Conservation (phyloP, 2,329 filamentous ascomycete genomes). For the Dactylellina haptotyla region DNA sequence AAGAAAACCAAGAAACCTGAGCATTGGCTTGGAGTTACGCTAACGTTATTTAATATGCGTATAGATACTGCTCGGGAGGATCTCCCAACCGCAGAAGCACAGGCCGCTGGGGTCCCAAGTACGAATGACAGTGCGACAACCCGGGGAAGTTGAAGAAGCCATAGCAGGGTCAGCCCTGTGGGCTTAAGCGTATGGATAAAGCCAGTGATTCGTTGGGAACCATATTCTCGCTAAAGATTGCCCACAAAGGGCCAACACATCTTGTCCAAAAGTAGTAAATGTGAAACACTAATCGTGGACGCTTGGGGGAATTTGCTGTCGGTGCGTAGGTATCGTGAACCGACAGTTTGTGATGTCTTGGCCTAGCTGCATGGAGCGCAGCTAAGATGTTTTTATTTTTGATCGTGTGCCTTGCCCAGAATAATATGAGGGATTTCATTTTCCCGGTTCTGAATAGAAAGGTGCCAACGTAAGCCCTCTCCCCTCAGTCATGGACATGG, state of each 20-base stretch:
- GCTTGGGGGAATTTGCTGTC: neutral
- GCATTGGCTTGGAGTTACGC: too few species aligned
- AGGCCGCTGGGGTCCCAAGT: neutral
- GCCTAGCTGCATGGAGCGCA: neutral
- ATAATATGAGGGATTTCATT: neutral
- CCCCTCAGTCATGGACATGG: too few species aligned
- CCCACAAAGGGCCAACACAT: neutral
- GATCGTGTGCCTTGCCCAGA: neutral
- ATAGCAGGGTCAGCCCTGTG: neutral
- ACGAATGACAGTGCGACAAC: neutral
- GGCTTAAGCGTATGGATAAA: constrained; percentile 1
- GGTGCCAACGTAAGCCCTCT: neutral
- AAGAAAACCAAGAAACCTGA: neutral
- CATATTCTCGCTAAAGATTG: neutral
- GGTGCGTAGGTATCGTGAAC: neutral
- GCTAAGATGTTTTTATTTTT: too few species aligned
- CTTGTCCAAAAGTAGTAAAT: neutral
- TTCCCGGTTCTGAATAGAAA: neutral
- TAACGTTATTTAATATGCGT: neutral
- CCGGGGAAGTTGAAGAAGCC: neutral
- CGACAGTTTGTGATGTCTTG: neutral
- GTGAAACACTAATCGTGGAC: constrained; percentile 5
- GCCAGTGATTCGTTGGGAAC: neutral
- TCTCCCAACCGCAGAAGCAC: neutral
- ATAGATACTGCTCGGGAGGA: neutral